phyloP scores from a whole-genome alignment of 108 stramenopile species.

The Aurantiochytrium sp. region DNA sequence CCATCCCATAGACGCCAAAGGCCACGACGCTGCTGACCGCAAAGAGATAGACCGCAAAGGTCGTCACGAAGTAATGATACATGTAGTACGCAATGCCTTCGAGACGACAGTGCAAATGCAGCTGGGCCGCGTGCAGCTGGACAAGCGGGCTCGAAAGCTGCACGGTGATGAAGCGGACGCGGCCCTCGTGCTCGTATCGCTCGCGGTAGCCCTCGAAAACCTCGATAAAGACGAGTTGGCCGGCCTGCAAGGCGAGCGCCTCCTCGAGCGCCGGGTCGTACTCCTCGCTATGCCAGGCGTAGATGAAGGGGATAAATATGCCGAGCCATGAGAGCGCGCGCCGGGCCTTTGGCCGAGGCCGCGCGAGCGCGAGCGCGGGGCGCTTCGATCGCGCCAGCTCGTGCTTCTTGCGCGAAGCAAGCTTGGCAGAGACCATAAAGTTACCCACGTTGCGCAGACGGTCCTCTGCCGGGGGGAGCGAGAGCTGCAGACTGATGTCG shows the following conservation, averaged over 20 bases:
- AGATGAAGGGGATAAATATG: neutral
- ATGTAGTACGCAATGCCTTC: neutral
- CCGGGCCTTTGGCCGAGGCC: neutral
- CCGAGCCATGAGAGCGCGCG: neutral
- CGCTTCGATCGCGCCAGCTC: neutral
- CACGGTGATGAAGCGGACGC: neutral
- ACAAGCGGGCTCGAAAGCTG: neutral
- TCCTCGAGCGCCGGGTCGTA: neutral
- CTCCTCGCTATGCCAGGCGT: neutral
- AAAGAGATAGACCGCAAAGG: constrained; percentile 22
- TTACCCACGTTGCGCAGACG: neutral
- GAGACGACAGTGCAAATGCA: neutral
- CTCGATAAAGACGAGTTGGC: neutral
- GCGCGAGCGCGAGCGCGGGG: neutral
- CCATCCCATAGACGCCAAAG: neutral
- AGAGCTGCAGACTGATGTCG: neutral
- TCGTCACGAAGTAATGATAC: neutral
- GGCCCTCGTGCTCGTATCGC: neutral
- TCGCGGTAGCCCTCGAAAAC: neutral
- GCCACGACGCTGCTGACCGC: neutral
- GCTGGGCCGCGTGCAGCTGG: neutral
- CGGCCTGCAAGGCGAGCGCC: neutral
- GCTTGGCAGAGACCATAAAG: neutral
- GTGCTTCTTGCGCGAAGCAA: neutral
- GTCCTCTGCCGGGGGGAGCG: neutral